Percentiles rank a stretch among this genome's conserved stretches.
phyloP scores from a whole-genome alignment of 805 yeast species.

The Myxozyma mucilagina region DNA sequence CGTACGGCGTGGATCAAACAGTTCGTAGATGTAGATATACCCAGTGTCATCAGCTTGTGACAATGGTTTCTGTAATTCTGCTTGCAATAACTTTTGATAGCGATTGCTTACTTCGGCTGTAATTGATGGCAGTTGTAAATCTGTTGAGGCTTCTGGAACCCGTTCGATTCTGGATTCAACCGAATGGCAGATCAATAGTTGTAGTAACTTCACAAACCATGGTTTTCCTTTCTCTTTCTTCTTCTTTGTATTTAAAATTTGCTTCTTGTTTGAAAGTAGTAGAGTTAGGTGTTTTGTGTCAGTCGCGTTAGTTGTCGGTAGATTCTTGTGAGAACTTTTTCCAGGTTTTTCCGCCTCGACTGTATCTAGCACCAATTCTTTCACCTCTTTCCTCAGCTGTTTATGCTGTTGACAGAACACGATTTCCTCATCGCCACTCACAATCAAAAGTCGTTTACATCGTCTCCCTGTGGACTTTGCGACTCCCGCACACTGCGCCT shows the following conservation, averaged over 20 bases:
- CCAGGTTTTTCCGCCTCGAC: background rate
- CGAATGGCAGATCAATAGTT: background rate
- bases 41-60: slow-evolving; percentile 28
- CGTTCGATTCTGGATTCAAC: background rate
- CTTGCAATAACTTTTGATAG: slow-evolving; percentile 3
- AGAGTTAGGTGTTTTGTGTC: too few species aligned
- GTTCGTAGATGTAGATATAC: slow-evolving; percentile 30
- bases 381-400: background rate
- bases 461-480: slow-evolving; percentile 19
- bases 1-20: background rate
- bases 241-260: too few species aligned
- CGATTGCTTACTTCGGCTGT: background rate
- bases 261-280: too few species aligned
- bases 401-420: slow-evolving; percentile 12
- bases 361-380: background rate
- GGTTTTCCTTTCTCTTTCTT: background rate
- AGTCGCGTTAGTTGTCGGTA: too few species aligned
- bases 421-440: background rate
- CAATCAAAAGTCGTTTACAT: slow-evolving; percentile 1
- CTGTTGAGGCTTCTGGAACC: background rate
- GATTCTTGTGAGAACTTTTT: background rate
- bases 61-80: slow-evolving; percentile 22
- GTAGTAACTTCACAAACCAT: background rate
- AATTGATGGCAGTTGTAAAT: background rate
- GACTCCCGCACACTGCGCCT: slow-evolving; percentile 9